Base-by-base conservation (phyloP, 2,329 filamentous ascomycete species). In the Fusarium circinatum region DNA sequence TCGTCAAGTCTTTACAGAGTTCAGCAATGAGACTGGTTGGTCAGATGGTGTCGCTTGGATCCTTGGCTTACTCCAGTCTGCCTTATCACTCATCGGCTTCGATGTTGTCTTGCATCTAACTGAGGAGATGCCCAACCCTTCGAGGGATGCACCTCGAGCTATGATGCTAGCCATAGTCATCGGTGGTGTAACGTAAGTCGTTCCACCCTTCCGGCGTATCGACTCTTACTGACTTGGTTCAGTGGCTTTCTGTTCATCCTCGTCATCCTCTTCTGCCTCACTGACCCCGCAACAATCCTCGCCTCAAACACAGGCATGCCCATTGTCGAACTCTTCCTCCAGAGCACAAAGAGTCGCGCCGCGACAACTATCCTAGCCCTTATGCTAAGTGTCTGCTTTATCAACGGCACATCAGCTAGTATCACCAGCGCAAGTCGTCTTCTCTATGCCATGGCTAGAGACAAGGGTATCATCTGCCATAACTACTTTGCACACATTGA, bases 1-100 rank as follows among this genome's bases (percentile, higher is more conserved):
- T 1, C 71, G 76, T 4, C 85, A 82, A 68, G 85, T 86, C 15
- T 87, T 86, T 65, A 79, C 81, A 8, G 78, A 83, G 13, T 86
- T 86, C 54, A 75, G 75, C 13, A 87, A 87, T 71, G 80, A 81
- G 39, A 85, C 83, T 3, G 84, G 84, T 1, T 87, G 85, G 85
- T 77, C 82, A 2, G 83, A 86, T 54, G 86, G 85, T 4, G 76
- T 86, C 26, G 79, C 85, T 2, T 87, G 85, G 85, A 82, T 86
- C 13, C 78, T 87, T 2, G 85, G 85, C 1, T 75, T 87, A 3
- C 76, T 87, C 3, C 85, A 85, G 69, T 82, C 78, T 8, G 79
- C 80, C 0, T 62, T 82, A 0, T 79, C 78, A 22, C 78, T 83
- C 5, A 82, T 80, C 13, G 84, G 83, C 7, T 87, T 85, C 61